Conservation (phyloP, 805 yeast species). For the Candida berthetii region DNA sequence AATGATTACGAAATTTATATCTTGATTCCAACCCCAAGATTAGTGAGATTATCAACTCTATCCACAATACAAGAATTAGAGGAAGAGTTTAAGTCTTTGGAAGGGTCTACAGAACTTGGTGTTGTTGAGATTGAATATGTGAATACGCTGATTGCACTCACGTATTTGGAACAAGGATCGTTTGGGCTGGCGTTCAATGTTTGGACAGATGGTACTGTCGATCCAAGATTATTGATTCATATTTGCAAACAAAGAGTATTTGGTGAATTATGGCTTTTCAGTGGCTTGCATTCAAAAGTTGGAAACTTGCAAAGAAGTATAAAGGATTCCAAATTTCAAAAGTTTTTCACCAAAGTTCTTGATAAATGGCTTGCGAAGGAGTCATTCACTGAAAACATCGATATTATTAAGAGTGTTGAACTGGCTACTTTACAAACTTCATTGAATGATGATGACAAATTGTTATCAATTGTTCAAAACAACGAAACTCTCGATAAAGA, state of each 20-base stretch:
- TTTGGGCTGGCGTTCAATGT: conserved; percentile 15
- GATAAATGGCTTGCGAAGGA: conserved; percentile 16
- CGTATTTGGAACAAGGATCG: conserved; percentile 16
- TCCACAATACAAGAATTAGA: conserved; percentile 8
- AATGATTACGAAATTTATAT: conserved; percentile 7
- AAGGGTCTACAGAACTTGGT: conserved; percentile 26
- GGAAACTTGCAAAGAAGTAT: conserved; percentile 6
- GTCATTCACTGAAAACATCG: conserved; percentile 6
- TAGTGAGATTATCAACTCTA: conserved; percentile 7
- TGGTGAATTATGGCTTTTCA: conserved; percentile 16
- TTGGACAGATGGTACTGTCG: conserved; percentile 27
- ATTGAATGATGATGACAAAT: conserved; percentile 5
- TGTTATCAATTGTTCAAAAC: conserved; percentile 3
- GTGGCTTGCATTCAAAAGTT: conserved; percentile 11
- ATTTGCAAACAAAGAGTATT: conserved; percentile 9
- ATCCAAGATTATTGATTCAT: conserved; percentile 16
- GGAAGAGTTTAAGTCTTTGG: conserved; percentile 21
- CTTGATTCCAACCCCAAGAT: conserved; percentile 15
- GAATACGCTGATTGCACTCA: conserved; percentile 26
- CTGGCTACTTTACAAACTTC: conserved; percentile 8
- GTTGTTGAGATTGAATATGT: conserved; percentile 31
- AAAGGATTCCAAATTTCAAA: conserved; percentile 12
- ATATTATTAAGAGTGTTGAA: conserved; percentile 13
- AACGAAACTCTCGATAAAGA: conserved; percentile 1
- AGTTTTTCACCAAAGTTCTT: conserved; percentile 13